Base-by-base conservation (phyloP, 495 filamentous ascomycete species). In the Parmelia sp. region DNA sequence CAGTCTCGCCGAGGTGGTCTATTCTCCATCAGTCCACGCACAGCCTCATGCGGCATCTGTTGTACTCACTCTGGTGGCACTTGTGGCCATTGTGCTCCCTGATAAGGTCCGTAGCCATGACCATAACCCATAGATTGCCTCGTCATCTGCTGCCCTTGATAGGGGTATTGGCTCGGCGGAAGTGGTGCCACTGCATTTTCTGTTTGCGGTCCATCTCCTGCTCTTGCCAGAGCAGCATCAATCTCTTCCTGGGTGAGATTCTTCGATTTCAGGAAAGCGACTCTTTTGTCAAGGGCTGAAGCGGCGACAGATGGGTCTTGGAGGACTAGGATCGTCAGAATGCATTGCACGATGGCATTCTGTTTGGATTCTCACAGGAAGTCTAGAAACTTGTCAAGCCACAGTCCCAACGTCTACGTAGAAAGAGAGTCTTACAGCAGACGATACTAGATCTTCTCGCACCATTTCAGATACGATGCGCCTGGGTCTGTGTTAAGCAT, bases 211-310 rank as follows among this genome's bases (percentile, higher is more conserved):
- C 69, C 78, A 63, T 88, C 82, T 37, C 86, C 84, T 45, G 83
- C 84, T 66, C 93, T 84, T 47, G 89, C 84, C 61, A 99, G 83
- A 25, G 94, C 89, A 42, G 85, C 77, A 71, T 91, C 90, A 63
- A 99, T 86, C 75, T 99, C 94, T 75, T 97, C 92, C 75, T 91
- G 90, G 4, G 93, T 97, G 21, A 99, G 82, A 72, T 97, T 97
- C 76, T 99, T 99, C 0, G 93, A 96, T 73, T 93, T 89, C 25
- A 99, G 82, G 69, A 99, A 99, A 19, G 91, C 88, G 61, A 97
- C 80, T 62, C 90, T 84, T 76, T 95, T 96, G 68, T 97, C 95
- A 61, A 96, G 78, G n/a, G 95, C 88, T 2, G 93, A 91, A 4
- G 84, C 83, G n/a, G 90, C 84, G 60, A 97, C 92, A 44, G 86